Evolutionary conservation across 2,329 filamentous ascomycete species (phyloP), one percentile per base, ranked within the genome.

Genomic region (Drechslerella dactyloides): DNA sequence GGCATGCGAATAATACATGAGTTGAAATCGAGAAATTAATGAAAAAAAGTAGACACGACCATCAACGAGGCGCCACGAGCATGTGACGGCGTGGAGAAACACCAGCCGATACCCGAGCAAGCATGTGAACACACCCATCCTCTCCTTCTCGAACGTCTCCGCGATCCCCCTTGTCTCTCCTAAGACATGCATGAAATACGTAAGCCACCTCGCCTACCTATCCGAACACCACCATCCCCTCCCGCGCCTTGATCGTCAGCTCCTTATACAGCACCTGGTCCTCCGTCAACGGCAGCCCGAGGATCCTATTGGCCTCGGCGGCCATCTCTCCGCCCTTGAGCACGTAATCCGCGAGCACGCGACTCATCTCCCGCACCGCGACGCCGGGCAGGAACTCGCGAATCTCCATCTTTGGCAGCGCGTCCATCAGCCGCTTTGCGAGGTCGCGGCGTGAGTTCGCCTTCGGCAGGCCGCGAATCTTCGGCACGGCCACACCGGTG

Each of bases 331-430:
- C 83, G 77, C 85, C 84, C 65, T 83, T 83, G 60, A 87, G 81
- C 69, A 89, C 85, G 78, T 87, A 85, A 73, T 85, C 84, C 8
- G 89, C 90, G 69, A 93, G 86, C 51, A 87, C 84, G 59, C 86
- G 86, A 52, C 89, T 89, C 85, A 96, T 96, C 77, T 96, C 91
- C 74, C 89, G 87, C 60, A 93, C 84, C 0, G 91, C 91, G 46
- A 93, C 90, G 59, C 86, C 82, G 77, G 90, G 85, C 73, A 87
- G 80, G 73, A 86, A 80, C 50, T 79, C 81, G 37, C 78, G 79
- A 27, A 80, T 79, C 11, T 80, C 80, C 75, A 81, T 78, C 1
- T 75, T 77, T 7, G 78, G 80, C 69, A 83, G 80, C 65, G 84
- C 82, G 60, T 82, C 81, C 5, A 86, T 79, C 13, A 83, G 79